These are phyloP conservation scores for Golubevia pallescens DNA, from an alignment of 1,284 basidiomycete species.

Conservation along the genomic window DNA sequence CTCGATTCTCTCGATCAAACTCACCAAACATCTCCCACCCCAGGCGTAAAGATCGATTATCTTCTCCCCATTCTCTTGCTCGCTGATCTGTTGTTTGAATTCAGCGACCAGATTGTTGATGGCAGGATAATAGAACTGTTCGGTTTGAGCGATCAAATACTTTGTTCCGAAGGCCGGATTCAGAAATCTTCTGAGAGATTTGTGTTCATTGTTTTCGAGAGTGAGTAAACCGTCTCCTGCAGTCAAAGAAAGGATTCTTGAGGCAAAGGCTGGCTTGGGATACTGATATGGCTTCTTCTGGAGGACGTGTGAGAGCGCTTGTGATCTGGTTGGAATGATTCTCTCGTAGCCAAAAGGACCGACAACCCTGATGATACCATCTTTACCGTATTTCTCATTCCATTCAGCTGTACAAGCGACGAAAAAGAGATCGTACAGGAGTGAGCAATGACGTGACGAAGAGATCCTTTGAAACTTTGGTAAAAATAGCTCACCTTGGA, in stretches of 20 bases:
- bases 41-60: slow-evolving; percentile 29
- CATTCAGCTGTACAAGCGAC: slow-evolving; percentile 11
- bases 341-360: slow-evolving; percentile 27
- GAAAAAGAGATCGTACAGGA: slow-evolving; percentile 17
- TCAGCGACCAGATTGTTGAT: slow-evolving; percentile 32
- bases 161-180: slow-evolving; percentile 42
- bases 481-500: too few species aligned
- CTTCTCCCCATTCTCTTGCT: slow-evolving; percentile 15
- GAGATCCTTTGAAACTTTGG: slow-evolving; percentile 25
- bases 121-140: slow-evolving; percentile 30
- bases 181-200: slow-evolving; percentile 40
- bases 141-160: too few species aligned
- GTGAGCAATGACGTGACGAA: slow-evolving; percentile 18
- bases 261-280: too few species aligned
- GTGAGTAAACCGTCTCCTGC: slow-evolving; percentile 40
- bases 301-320: slow-evolving; percentile 28
- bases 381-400: slow-evolving; percentile 18
- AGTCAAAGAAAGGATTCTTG: slow-evolving; percentile 27
- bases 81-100: slow-evolving; percentile 21
- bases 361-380: slow-evolving; percentile 21
- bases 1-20: slow-evolving; percentile 41
- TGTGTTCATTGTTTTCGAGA: slow-evolving; percentile 35
- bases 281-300: slow-evolving; percentile 2
- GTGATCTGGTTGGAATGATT: slow-evolving; percentile 21
- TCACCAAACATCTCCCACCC: slow-evolving; percentile 31